phyloP scores from a whole-genome alignment of 805 yeast species.

The Maudiozyma turicensis region DNA sequence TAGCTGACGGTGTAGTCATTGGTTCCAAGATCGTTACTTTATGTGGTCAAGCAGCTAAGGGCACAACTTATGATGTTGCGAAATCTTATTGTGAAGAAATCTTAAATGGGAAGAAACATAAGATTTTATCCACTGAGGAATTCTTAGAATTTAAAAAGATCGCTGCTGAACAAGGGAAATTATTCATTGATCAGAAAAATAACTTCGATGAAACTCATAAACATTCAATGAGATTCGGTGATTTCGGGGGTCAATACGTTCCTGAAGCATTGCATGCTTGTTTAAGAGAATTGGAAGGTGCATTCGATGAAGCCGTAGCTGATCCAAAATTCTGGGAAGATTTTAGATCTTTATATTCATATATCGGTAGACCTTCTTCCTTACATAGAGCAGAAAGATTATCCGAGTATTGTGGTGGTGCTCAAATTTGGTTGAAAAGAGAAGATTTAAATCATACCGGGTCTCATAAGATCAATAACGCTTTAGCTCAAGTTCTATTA shows the following conservation, averaged over 20 bases:
- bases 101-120: constrained; percentile 45
- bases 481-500: constrained; percentile 69
- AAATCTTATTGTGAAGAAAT: constrained; percentile 59
- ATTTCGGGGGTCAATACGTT: constrained; percentile 96
- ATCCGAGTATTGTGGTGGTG: constrained; percentile 86
- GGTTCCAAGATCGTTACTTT: constrained; percentile 77
- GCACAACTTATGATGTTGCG: constrained; percentile 52
- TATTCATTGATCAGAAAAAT: constrained; percentile 12
- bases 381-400: constrained; percentile 86
- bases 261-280: constrained; percentile 95
- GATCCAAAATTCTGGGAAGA: constrained; percentile 94
- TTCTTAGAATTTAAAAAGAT: constrained; percentile 30
- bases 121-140: constrained; percentile 26
- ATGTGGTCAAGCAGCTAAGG: constrained; percentile 53
- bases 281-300: constrained; percentile 77
- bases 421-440: constrained; percentile 94
- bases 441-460: constrained; percentile 92
- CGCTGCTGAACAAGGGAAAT: constrained; percentile 13
- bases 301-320: constrained; percentile 77
- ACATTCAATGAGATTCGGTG: constrained; percentile 77
- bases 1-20: constrained; percentile 93
- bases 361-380: constrained; percentile 94
- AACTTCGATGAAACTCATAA: constrained; percentile 50
- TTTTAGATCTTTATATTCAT: constrained; percentile 70
- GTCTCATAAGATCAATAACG: constrained; percentile 79